Conservation (phyloP, 164 flowering plant genomes). For the Taxillus chinensis region DNA sequence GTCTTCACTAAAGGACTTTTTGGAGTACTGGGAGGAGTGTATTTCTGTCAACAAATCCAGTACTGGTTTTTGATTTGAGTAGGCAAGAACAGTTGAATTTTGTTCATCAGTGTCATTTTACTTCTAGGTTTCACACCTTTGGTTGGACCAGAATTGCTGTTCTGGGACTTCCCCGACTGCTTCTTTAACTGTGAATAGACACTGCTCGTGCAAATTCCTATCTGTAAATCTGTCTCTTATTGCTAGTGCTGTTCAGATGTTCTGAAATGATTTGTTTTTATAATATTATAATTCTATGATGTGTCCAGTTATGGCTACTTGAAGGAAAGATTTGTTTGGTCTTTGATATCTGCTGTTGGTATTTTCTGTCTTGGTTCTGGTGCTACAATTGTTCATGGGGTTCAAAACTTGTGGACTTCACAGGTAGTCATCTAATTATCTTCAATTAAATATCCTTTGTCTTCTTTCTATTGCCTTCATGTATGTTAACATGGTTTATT, state of each 20-base stretch:
- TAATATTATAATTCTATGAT: slow-evolving; percentile 2
- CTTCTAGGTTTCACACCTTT: no score
- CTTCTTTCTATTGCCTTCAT: neutral
- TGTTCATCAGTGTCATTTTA: no score
- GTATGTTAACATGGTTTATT: slow-evolving; percentile 7
- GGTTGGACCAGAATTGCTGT: no score
- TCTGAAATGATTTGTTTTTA: slow-evolving; percentile 4
- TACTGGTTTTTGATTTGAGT: no score
- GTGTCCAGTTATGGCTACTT: slow-evolving; percentile 85
- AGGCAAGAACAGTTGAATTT: no score
- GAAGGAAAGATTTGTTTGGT: slow-evolving; percentile 98
- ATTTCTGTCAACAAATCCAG: no score
- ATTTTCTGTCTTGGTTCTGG: slow-evolving; percentile 98
- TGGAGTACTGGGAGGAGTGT: no score
- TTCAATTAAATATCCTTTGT: neutral
- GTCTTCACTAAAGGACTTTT: no score
- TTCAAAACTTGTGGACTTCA: slow-evolving; percentile 85
- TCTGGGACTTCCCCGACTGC: no score
- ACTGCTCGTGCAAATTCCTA: no score
- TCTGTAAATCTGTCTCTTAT: neutral
- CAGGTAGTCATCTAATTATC: slow-evolving; percentile 31
- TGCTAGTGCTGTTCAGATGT: neutral
- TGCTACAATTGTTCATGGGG: slow-evolving; percentile 91
- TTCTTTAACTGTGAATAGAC: no score
- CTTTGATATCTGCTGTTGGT: slow-evolving; percentile 98